Conservation (phyloP, 768 basidiomycete genomes). For the Russula lepida region DNA sequence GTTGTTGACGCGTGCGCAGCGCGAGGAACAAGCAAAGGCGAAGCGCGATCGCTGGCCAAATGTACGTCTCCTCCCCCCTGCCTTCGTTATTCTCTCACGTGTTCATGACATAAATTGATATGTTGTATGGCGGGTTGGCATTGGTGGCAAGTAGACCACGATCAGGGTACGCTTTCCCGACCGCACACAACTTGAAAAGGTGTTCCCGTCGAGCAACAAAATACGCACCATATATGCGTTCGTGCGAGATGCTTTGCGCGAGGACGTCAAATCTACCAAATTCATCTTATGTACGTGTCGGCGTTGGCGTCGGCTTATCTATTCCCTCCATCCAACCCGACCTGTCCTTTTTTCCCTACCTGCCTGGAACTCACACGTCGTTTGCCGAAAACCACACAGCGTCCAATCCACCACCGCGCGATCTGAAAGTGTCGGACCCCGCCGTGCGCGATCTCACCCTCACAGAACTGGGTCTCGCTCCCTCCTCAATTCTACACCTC, state of each 20-base stretch:
- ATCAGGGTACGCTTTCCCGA: constrained; percentile 79
- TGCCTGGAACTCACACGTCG: background rate
- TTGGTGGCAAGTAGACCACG: constrained; percentile 45
- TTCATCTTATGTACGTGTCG: constrained; percentile 69
- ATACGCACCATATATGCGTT: constrained; percentile 82
- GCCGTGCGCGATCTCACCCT: constrained; percentile 60
- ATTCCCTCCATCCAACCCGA: background rate
- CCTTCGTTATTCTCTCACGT: too few relatives aligned
- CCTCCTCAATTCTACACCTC: constrained; percentile 69
- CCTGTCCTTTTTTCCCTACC: background rate
- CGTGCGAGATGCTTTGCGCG: constrained; percentile 59
- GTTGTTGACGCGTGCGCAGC: constrained; percentile 51
- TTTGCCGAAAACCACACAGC: constrained; percentile 35
- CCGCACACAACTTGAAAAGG: constrained; percentile 70
- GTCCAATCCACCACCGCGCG: constrained; percentile 74
- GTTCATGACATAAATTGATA: too few relatives aligned
- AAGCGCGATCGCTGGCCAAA: constrained; percentile 66
- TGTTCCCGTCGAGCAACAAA: constrained; percentile 69
- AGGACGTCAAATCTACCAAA: constrained; percentile 70
- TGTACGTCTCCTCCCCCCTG: too few relatives aligned
- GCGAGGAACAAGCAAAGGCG: constrained; percentile 53
- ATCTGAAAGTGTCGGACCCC: constrained; percentile 75
- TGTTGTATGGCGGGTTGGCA: too few relatives aligned
- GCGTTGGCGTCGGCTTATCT: background rate
- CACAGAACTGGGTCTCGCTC: constrained; percentile 63